Base-by-base conservation (phyloP, 2,329 filamentous ascomycete species). In the Botryotinia narcissicola region DNA sequence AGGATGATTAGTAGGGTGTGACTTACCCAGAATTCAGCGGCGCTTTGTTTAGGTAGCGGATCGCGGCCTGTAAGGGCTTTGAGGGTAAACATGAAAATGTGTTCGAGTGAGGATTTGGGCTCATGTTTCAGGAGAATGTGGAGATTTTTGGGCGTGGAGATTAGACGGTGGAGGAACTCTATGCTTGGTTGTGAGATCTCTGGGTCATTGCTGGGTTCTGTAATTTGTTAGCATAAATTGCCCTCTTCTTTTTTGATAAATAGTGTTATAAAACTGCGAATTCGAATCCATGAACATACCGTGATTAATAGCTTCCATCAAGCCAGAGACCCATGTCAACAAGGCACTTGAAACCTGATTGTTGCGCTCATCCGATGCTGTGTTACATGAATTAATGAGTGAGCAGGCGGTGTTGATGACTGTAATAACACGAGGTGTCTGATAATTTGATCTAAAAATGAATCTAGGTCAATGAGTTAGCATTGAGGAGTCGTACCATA, bases 141-240 rank as follows among this genome's bases (percentile, higher is more conserved):
- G 0, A 90, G 85, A 73, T 90, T 87, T 72, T 87, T 89, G 16
- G 85, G 85, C 74, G 64, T 73, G 29, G 71, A 60, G 59, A 93
- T 83, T 70, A 94, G 84, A 40, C 89, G 88, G 72, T 89, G 87
- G 14, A 92, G 84, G 74, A 95, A 90, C 72, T 94, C 91, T 67
- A 95, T 91, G 68, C 90, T 90, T 73, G 90, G 90, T 76, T 95
- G 91, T 1, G 92, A 85, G 18, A 95, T 85, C 76, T 94, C 92
- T 0, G 89, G 87, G 74, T 95, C 93, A 63, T 87, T 86, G 16
- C 88, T 87, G 67, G 88, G 89, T 63, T 87, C 86, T 84, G 70
- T 20, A 32, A 18, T 37, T 61, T 42, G 44, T 77, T 70, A 77
- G 75, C 9, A 37, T 48, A 18, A 54, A 16, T 10, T 3, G 2